Evolutionary conservation across 352 stramenopile species (phyloP), one percentile per base, ranked within the genome.

Genomic region (Thalassiosira ordinaria): DNA sequence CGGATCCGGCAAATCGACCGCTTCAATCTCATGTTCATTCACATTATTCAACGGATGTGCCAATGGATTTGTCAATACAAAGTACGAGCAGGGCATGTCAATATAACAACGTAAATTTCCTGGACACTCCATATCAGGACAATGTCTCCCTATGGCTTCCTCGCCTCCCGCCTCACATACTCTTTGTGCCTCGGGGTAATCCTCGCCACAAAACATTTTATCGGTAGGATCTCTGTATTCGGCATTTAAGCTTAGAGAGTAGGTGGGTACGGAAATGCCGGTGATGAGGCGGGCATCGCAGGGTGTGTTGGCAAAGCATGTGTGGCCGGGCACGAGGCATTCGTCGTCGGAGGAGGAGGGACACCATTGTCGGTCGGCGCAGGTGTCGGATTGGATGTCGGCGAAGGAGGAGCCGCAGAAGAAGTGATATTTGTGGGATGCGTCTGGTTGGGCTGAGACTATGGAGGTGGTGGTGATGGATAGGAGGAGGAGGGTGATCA

Each of bases 371-470:
- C 80, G 80, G 3, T 8, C 6, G 57, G 57, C 7, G 69, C 80
- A 87, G n/a, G 80, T 87, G 63, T 84, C 74, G 26, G 49, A 44
- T 61, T 84, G 74, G 27, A 87, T 75, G 70, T 87, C 80, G 56
- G 80, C 74, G 70, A 84, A 87, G 55, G 67, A 72, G 27, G 80
- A 76, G 39, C 80, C 80, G 74, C 80, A 87, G 74, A 87, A 87
- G 59, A 87, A 87, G 56, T 68, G 33, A 57, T 71, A 87, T 73
- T 87, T 87, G 2, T 75, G n/a, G 14, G 16, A 47, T 14, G 24
- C 5, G 57, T 76, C 29, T 2, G 61, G 41, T 14, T 67, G 35
- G 24, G 39, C 41, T 27, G 44, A 14, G 55, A 33, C 52, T n/a
- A 31, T 47, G 47, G 20, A 11, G 35, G 20, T 24, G 20, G 20